Conservation (phyloP, 495 filamentous ascomycete species). For the Neurospora africana region DNA sequence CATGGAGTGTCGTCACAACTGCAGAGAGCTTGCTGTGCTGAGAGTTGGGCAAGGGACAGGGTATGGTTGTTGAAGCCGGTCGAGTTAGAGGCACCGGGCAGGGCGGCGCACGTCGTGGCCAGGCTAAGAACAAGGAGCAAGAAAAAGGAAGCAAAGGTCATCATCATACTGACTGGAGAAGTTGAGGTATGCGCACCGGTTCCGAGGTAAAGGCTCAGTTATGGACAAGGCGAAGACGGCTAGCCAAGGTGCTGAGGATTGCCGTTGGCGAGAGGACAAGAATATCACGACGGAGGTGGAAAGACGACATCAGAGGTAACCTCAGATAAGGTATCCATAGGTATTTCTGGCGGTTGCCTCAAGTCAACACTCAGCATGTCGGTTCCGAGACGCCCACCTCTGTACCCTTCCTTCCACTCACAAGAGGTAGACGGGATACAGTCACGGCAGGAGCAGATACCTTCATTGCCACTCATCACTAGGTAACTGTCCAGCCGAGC, state of each 20-base stretch:
- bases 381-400: too few species aligned
- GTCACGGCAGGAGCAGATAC: neutral
- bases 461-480: neutral
- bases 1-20: neutral
- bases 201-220: neutral
- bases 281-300: neutral
- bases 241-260: neutral
- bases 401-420: neutral
- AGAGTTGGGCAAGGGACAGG: neutral
- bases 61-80: neutral
- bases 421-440: neutral
- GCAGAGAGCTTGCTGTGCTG: neutral
- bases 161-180: neutral
- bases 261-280: neutral
- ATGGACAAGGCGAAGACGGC: neutral
- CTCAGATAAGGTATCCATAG: too few species aligned
- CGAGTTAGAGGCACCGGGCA: neutral
- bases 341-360: too few species aligned
- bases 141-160: neutral
- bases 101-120: neutral
- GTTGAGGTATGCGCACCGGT: neutral
- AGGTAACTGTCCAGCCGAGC: neutral
- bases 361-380: too few species aligned
- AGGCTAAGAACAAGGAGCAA: neutral
- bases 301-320: too few species aligned